phyloP scores from a whole-genome alignment of 1,284 basidiomycete genomes.

The Kwoniella shivajii region DNA sequence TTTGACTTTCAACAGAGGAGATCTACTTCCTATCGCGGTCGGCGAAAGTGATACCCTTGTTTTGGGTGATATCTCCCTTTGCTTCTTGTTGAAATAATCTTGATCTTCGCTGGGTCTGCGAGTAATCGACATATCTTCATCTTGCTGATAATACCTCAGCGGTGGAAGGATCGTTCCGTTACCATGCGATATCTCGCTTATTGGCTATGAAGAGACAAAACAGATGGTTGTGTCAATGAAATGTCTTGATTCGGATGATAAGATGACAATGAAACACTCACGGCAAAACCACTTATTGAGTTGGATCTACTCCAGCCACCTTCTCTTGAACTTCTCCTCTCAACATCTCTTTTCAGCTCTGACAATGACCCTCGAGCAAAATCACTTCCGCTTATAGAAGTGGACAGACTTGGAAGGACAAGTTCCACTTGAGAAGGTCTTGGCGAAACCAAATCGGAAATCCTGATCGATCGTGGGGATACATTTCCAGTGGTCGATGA shows the following conservation, averaged over 20 bases:
- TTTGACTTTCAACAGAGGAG: slow-evolving; percentile 5
- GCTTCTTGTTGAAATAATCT: background rate
- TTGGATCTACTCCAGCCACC: background rate
- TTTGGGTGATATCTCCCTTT: slow-evolving; percentile 6
- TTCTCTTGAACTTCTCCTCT: background rate
- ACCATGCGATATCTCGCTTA: background rate
- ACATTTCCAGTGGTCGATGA: slow-evolving; percentile 6
- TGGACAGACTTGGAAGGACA: background rate
- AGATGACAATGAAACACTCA: slow-evolving; percentile 1
- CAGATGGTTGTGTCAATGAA: no score
- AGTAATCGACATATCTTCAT: no score
- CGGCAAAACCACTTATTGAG: slow-evolving; percentile 1
- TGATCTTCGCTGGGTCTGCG: no score
- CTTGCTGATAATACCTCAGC: slow-evolving; percentile 1
- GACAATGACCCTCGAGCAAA: background rate
- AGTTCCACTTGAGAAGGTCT: background rate
- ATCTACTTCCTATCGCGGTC: background rate
- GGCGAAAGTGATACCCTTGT: slow-evolving; percentile 6
- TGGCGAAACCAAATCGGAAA: slow-evolving; percentile 23
- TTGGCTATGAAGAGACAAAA: no score
- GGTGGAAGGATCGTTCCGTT: slow-evolving; percentile 5
- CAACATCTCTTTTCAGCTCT: background rate
- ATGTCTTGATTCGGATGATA: background rate
- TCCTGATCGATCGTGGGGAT: slow-evolving; percentile 21
- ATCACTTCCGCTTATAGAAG: background rate